phyloP scores from a whole-genome alignment of 2,329 filamentous ascomycete species.

The Cladophialophora bantiana region DNA sequence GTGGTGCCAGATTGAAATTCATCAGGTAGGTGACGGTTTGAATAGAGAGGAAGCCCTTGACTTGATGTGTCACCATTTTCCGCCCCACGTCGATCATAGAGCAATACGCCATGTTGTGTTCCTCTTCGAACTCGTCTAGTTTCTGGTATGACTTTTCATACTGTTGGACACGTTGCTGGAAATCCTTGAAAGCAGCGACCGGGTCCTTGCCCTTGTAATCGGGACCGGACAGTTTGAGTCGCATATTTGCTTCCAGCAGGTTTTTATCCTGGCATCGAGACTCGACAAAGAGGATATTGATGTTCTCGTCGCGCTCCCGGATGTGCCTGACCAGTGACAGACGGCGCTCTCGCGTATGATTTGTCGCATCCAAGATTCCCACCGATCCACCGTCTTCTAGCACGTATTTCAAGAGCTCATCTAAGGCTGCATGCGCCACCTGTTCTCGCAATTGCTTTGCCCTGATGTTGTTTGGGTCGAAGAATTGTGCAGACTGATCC shows the following conservation, averaged over 20 bases:
- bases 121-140: conserved; percentile 88
- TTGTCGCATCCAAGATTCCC: conserved; percentile 95
- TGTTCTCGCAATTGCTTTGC: conserved; percentile 87
- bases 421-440: conserved; percentile 87
- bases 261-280: conserved; percentile 86
- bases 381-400: conserved; percentile 82
- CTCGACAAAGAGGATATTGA: conserved; percentile 94
- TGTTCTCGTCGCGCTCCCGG: conserved; percentile 75
- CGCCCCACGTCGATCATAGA: conserved; percentile 97
- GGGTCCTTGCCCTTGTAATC: conserved; percentile 97
- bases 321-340: conserved; percentile 85
- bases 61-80: conserved; percentile 88
- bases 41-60: conserved; percentile 88
- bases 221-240: conserved; percentile 90
- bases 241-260: conserved; percentile 94
- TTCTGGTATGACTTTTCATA: conserved; percentile 96
- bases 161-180: conserved; percentile 87
- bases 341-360: conserved; percentile 87
- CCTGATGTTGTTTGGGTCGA: conserved; percentile 85
- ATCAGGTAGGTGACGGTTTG: conserved; percentile 94
- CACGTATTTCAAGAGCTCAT: conserved; percentile 91
- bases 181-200: conserved; percentile 80
- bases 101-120: conserved; percentile 90
- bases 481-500: conserved; percentile 92
- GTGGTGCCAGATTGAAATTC: conserved; percentile 93